Evolutionary conservation across 768 basidiomycete species (phyloP).

Genomic region (Hebeloma cylindrosporum): DNA sequence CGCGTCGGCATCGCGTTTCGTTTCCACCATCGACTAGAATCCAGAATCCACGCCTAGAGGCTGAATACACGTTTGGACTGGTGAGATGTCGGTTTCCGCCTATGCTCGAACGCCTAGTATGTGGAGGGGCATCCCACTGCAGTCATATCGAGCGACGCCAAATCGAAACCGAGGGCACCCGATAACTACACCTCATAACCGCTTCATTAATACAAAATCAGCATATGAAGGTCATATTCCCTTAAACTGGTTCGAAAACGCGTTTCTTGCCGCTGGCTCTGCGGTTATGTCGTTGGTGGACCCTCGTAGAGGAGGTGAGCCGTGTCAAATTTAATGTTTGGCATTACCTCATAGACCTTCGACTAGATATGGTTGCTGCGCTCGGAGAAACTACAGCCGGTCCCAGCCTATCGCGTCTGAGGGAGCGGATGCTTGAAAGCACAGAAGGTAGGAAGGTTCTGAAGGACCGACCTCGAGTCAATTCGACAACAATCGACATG

Average conservation of each 20-base stretch:
- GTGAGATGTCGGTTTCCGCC: no score
- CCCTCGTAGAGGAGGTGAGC: slow-evolving; percentile 81
- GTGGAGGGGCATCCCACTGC: slow-evolving; percentile 4
- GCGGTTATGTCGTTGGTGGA: slow-evolving; percentile 80
- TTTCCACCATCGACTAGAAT: no score
- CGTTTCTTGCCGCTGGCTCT: slow-evolving; percentile 82
- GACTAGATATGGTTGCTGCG: slow-evolving; percentile 89
- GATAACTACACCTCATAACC: neutral
- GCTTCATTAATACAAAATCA: slow-evolving; percentile 35
- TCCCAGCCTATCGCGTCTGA: slow-evolving; percentile 68
- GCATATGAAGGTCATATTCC: slow-evolving; percentile 82
- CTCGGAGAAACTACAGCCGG: slow-evolving; percentile 92
- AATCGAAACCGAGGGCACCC: neutral
- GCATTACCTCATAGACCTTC: slow-evolving; percentile 4
- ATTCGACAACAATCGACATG: slow-evolving; percentile 74
- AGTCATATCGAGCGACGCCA: neutral
- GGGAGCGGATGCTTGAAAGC: slow-evolving; percentile 75
- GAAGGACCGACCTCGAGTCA: slow-evolving; percentile 81
- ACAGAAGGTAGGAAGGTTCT: slow-evolving; percentile 84
- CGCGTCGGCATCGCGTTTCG: no score
- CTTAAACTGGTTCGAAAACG: slow-evolving; percentile 78
- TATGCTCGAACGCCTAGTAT: no score
- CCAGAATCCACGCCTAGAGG: no score
- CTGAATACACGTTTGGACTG: no score
- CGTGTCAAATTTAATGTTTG: slow-evolving; percentile 1